Percentiles rank a stretch among this genome's conserved stretches.
Conservation (phyloP, 108 stramenopile genomes). For the Cylindrotheca closterium region DNA sequence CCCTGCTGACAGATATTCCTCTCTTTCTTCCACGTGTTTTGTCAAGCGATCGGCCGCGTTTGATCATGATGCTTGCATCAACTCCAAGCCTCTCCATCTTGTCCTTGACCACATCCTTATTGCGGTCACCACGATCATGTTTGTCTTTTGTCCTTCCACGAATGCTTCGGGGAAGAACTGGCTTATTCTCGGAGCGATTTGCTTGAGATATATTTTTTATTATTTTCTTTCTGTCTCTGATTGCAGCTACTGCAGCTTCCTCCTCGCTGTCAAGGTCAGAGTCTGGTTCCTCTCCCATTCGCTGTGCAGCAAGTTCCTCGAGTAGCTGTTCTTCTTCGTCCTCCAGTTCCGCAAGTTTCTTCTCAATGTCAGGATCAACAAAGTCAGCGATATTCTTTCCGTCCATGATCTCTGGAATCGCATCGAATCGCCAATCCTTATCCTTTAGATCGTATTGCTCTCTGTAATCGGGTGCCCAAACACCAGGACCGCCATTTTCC, state of each 20-base stretch:
- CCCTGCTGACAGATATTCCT: conserved; percentile 44
- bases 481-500: conserved; percentile 97
- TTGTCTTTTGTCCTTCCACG: conserved; percentile 72
- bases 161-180: conserved; percentile 64
- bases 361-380: conserved; percentile 91
- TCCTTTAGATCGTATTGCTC: conserved; percentile 92
- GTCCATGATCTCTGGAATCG: conserved; percentile 96
- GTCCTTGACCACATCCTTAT: conserved; percentile 57
- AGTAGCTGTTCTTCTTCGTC: conserved; percentile 86
- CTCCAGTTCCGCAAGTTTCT: conserved; percentile 84
- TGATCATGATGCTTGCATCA: conserved; percentile 66
- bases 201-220: conserved; percentile 53
- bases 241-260: conserved; percentile 76
- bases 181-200: conserved; percentile 61
- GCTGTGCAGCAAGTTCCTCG: conserved; percentile 77
- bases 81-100: conserved; percentile 71
- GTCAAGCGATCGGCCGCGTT: conserved; percentile 67
- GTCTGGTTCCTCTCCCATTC: conserved; percentile 83
- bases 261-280: conserved; percentile 80
- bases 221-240: conserved; percentile 73
- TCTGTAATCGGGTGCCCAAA: conserved; percentile 95
- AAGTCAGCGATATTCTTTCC: conserved; percentile 99
- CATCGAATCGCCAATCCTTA: conserved; percentile 93
- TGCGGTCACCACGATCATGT: conserved; percentile 63
- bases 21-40: conserved; percentile 56